Percentiles rank a stretch among this genome's conserved stretches.
Evolutionary conservation across 208 protist genomes (phyloP).

Genomic region (Histomonas meleagridis): DNA sequence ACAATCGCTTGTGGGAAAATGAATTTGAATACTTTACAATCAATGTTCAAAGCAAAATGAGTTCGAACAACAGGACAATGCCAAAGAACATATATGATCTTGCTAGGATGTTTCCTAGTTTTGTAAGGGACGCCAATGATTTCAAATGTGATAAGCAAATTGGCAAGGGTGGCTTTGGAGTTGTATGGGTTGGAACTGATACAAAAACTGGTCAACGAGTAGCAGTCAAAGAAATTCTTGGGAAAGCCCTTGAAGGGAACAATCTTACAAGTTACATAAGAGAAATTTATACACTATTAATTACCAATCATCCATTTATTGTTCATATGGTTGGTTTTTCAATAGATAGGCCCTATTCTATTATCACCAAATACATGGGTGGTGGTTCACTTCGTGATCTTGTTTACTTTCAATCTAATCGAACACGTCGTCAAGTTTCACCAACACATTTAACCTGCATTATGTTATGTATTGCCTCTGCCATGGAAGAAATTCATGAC

Average conservation of each 20-base stretch:
- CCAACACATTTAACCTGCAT: not conserved
- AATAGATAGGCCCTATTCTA: not conserved
- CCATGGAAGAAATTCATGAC: not conserved
- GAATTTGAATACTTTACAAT: too few relatives aligned
- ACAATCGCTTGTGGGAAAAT: too few relatives aligned
- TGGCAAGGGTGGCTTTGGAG: not conserved
- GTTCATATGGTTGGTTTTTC: not conserved
- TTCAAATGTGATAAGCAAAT: not conserved
- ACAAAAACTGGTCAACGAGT: not conserved
- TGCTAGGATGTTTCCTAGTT: not conserved
- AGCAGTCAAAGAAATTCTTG: constrained; percentile 15
- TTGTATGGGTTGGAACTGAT: not conserved
- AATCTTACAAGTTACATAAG: not conserved
- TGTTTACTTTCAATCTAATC: not conserved
- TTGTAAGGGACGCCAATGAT: not conserved
- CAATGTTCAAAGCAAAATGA: too few relatives aligned
- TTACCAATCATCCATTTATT: not conserved
- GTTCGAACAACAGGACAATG: too few relatives aligned
- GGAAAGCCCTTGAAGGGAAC: not conserved
- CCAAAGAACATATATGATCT: not conserved
- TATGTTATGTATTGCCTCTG: not conserved
- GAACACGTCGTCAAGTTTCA: not conserved
- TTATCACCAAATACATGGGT: not conserved
- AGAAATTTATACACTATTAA: not conserved
- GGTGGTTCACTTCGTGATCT: not conserved